These are phyloP conservation scores for Epichloe baconii DNA, from an alignment of 2,329 filamentous ascomycete species.

Conservation along the genomic window DNA sequence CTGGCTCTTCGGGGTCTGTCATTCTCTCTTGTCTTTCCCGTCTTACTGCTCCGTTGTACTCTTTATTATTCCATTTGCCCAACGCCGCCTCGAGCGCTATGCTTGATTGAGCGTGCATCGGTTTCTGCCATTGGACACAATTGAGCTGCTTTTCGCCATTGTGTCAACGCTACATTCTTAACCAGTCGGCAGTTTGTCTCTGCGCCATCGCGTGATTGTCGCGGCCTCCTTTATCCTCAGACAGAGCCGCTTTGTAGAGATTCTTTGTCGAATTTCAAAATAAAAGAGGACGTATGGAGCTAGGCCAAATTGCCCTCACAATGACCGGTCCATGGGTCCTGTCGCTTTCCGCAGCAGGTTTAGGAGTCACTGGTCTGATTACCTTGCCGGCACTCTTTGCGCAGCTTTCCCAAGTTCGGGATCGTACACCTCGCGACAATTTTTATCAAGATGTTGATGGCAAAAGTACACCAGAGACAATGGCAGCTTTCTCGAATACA, in stretches of 20 bases:
- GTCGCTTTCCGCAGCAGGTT: conserved; percentile 18
- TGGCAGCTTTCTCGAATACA: conserved; percentile 48
- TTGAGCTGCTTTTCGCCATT: not conserved
- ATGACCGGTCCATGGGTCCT: conserved; percentile 9
- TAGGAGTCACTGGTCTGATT: conserved; percentile 22
- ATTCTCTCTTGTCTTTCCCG: not conserved
- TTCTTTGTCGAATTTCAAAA: not conserved
- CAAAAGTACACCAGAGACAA: conserved; percentile 48
- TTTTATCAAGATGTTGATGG: conserved; percentile 60
- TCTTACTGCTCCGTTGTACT: not conserved
- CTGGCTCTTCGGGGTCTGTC: not conserved
- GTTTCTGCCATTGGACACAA: not conserved
- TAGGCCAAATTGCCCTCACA: not conserved
- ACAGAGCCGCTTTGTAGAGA: conserved; percentile 2
- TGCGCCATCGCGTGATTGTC: not conserved
- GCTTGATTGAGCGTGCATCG: not conserved
- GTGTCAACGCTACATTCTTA: not conserved
- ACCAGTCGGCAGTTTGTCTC: not conserved
- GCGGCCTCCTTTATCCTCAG: not conserved
- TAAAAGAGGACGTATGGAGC: not conserved
- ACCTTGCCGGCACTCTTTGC: conserved; percentile 25
- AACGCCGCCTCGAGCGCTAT: not conserved
- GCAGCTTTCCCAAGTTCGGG: conserved; percentile 21
- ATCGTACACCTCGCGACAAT: conserved; percentile 26
- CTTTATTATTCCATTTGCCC: too few relatives aligned